Percentiles rank a stretch among this genome's conserved stretches.
Conservation (phyloP, 306 rosid species). For the Vicia sativa region DNA sequence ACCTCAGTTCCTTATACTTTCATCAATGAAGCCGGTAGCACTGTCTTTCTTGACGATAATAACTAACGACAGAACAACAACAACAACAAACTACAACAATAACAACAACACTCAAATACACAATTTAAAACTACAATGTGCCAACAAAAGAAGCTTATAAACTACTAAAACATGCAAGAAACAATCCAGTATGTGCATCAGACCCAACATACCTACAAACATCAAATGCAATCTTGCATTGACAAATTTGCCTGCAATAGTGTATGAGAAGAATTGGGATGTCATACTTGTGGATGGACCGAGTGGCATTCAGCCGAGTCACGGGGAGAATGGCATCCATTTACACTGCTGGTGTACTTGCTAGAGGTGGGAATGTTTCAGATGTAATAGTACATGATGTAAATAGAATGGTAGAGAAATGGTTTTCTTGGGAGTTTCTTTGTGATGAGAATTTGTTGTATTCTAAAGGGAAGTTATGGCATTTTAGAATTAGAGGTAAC, state of each 20-base stretch:
- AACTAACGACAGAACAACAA: conserved; percentile 50
- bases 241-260: conserved; percentile 67
- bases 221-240: conserved; percentile 80
- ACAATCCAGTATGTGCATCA: conserved; percentile 56
- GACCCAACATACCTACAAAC: conserved; percentile 47
- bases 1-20: conserved; percentile 63
- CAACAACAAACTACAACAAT: conserved; percentile 50
- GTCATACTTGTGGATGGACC: conserved; percentile 89
- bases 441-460: conserved; percentile 81
- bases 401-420: conserved; percentile 77
- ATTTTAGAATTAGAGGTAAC: conserved; percentile 63
- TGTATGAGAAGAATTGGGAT: conserved; percentile 74
- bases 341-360: conserved; percentile 70
- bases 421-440: conserved; percentile 96
- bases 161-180: conserved; percentile 73
- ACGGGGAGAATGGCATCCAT: conserved; percentile 83
- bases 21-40: conserved; percentile 69
- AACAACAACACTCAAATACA: conserved; percentile 54
- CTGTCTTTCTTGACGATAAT: conserved; percentile 73
- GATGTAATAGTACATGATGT: conserved; percentile 76
- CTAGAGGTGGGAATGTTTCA: conserved; percentile 65
- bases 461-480: conserved; percentile 83
- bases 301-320: conserved; percentile 61
- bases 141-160: conserved; percentile 73
- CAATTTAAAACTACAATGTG: conserved; percentile 54